Evolutionary conservation across 306 rosid species (phyloP).

Genomic region (Gastrolobium bilobum): DNA sequence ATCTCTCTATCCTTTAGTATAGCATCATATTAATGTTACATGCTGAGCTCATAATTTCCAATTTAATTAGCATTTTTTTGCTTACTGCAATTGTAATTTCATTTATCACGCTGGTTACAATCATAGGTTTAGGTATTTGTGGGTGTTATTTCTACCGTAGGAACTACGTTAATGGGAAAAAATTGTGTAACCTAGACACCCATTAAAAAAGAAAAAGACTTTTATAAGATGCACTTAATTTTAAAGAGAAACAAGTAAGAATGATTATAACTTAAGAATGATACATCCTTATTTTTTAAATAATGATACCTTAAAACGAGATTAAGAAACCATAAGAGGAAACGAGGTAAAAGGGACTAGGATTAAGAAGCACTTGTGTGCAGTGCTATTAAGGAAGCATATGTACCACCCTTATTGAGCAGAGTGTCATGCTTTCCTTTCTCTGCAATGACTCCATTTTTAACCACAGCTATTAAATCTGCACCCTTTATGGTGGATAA

Average conservation of each 20-base stretch:
- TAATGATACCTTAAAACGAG: not conserved
- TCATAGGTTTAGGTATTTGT: not conserved
- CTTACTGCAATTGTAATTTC: not conserved
- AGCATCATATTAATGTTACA: not conserved
- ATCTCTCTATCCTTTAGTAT: no score
- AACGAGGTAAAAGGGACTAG: constrained; percentile 37
- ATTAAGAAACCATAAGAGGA: not conserved
- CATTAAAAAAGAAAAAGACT: not conserved
- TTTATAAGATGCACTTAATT: no score
- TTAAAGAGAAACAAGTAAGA: no score
- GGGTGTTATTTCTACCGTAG: not conserved
- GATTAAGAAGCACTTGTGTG: constrained; percentile 56
- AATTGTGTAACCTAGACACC: not conserved
- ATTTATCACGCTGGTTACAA: not conserved
- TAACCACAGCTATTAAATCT: constrained; percentile 72
- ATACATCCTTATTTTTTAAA: no score
- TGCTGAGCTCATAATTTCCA: not conserved
- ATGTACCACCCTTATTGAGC: constrained; percentile 66
- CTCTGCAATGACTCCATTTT: constrained; percentile 74
- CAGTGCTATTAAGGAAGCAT: constrained; percentile 74
- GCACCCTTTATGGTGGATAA: constrained; percentile 73
- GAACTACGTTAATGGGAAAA: not conserved
- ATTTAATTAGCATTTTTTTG: not conserved
- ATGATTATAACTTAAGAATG: no score
- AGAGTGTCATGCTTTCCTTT: constrained; percentile 75